phyloP scores from a whole-genome alignment of 805 yeast species.

The Cyberlindnera samutprakarnensis region DNA sequence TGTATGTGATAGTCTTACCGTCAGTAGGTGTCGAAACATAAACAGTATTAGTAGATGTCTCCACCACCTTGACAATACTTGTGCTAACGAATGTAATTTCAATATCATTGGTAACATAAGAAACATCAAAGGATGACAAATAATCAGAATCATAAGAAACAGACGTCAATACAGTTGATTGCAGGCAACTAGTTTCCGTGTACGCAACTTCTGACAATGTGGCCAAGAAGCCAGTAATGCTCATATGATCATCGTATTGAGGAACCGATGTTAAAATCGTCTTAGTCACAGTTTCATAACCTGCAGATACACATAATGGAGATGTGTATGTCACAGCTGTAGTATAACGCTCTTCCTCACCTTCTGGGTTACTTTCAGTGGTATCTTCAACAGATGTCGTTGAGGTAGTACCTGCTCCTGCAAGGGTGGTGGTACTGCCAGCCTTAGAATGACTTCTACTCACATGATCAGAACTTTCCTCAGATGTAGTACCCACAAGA shows the following conservation, averaged over 20 bases:
- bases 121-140: constrained; percentile 15
- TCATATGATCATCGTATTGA: constrained; percentile 9
- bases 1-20: constrained; percentile 3
- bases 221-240: constrained; percentile 20
- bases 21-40: constrained; percentile 8
- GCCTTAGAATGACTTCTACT: no score
- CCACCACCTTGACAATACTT: constrained; percentile 13
- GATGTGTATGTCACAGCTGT: constrained; percentile 16
- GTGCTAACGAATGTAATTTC: constrained; percentile 18
- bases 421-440: no score
- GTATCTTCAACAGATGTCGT: not conserved
- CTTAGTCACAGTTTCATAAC: constrained; percentile 17
- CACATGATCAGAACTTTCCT: no score
- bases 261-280: constrained; percentile 17
- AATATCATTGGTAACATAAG: constrained; percentile 15
- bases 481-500: no score
- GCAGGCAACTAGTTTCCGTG: constrained; percentile 18
- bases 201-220: constrained; percentile 9
- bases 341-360: not conserved
- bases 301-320: constrained; percentile 16
- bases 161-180: constrained; percentile 12
- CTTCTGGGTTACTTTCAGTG: not conserved
- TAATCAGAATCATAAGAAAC: constrained; percentile 15
- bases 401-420: no score
- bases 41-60: constrained; percentile 17